Percentiles rank a stretch among this genome's conserved stretches.
phyloP scores from a whole-genome alignment of 371 early-diverging fungal genomes.

The Rhizomucor pusillus region DNA sequence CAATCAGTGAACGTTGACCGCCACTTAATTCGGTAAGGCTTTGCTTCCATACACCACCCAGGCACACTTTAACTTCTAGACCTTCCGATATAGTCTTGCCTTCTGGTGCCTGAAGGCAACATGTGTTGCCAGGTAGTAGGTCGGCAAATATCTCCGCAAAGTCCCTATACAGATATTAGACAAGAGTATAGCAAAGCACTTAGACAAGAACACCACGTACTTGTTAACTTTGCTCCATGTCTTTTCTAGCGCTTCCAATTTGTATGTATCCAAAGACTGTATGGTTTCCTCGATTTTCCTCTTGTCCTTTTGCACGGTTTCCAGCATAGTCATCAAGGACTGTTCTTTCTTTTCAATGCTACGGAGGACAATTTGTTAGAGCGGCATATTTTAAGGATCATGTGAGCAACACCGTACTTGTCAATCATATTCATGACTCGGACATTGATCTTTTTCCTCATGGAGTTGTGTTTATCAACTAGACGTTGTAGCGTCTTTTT shows the following conservation, averaged over 20 bases:
- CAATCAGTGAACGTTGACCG: conserved; percentile 98
- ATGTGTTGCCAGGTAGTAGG: conserved; percentile 88
- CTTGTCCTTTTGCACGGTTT: conserved; percentile 90
- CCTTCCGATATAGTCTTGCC: conserved; percentile 83
- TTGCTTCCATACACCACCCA: conserved; percentile 98
- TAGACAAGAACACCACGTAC: conserved; percentile 25
- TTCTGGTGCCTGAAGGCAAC: conserved; percentile 84
- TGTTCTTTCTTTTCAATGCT: conserved; percentile 90
- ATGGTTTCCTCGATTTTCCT: conserved; percentile 95
- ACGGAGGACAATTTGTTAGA: background rate
- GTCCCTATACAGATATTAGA: conserved; percentile 49
- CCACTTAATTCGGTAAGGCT: conserved; percentile 98
- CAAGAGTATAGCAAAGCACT: conserved; percentile 1
- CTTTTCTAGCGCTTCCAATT: conserved; percentile 81
- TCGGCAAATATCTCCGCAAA: conserved; percentile 97
- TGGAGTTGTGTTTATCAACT: conserved; percentile 66
- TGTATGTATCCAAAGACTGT: conserved; percentile 82
- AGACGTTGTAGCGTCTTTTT: conserved; percentile 71
- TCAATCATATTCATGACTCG: conserved; percentile 96
- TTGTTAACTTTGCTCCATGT: conserved; percentile 92
- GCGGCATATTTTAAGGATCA: background rate
- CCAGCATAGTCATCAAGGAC: conserved; percentile 80
- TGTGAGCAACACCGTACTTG: conserved; percentile 43
- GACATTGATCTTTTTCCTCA: conserved; percentile 88
- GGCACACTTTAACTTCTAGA: conserved; percentile 92